phyloP scores from a whole-genome alignment of 345 rosid genomes.

The Eutrema japonicum region DNA sequence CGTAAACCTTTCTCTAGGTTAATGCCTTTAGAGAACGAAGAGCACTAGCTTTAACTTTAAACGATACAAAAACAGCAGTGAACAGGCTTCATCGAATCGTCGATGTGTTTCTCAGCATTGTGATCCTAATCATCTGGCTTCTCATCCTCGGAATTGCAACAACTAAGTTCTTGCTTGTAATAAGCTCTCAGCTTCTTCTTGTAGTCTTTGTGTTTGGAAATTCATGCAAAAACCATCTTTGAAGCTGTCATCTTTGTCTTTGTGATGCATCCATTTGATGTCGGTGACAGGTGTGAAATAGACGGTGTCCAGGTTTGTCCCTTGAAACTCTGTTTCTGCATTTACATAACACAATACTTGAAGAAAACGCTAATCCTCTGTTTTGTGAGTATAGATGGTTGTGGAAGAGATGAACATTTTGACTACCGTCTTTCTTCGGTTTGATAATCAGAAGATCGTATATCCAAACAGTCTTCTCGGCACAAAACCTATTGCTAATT shows the following conservation, averaged over 20 bases:
- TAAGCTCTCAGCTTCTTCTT: conserved; percentile 83
- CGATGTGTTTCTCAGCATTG: conserved; percentile 55
- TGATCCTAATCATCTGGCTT: conserved; percentile 68
- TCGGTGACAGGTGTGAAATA: conserved; percentile 85
- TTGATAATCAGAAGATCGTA: conserved; percentile 73
- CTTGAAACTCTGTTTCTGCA: background rate
- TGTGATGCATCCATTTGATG: conserved; percentile 89
- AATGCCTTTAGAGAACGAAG: conserved; percentile 88
- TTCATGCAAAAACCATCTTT: conserved; percentile 78
- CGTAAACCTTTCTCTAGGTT: conserved; percentile 51
- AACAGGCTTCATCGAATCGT: conserved; percentile 76
- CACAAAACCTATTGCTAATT: conserved; percentile 70
- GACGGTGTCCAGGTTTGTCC: conserved; percentile 74
- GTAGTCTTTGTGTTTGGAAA: conserved; percentile 84
- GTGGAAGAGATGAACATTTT: conserved; percentile 98
- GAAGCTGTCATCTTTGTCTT: conserved; percentile 87
- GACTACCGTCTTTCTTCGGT: conserved; percentile 80
- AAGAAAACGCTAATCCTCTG: conserved; percentile 20
- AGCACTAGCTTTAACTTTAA: conserved; percentile 83
- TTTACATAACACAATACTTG: background rate
- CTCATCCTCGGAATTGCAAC: conserved; percentile 87
- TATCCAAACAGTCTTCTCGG: conserved; percentile 75
- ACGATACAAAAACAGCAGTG: conserved; percentile 94
- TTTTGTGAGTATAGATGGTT: conserved; percentile 55
- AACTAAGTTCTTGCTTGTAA: conserved; percentile 66